Conservation (phyloP, 208 protist genomes). For the Leishmania mexicana region DNA sequence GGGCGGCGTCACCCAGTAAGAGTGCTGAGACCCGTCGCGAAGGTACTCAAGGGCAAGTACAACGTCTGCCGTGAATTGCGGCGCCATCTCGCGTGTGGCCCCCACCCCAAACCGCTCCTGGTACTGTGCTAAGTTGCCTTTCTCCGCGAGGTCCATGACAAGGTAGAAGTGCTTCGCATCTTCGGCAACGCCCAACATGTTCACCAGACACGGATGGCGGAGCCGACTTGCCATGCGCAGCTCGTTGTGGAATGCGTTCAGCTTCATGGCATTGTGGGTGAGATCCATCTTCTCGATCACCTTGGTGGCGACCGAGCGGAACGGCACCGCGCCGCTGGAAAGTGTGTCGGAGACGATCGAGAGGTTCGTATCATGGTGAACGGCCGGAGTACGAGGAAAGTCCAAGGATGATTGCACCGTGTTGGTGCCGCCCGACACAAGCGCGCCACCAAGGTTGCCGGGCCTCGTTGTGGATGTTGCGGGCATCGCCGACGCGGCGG, state of each 20-base stretch:
- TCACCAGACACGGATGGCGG: constrained; percentile 67
- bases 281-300: constrained; percentile 64
- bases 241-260: constrained; percentile 68
- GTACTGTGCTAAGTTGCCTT: constrained; percentile 67
- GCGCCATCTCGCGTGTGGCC: constrained; percentile 62
- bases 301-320: constrained; percentile 77
- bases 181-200: constrained; percentile 69
- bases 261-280: constrained; percentile 35
- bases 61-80: constrained; percentile 77
- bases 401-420: constrained; percentile 12
- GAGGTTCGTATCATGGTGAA: constrained; percentile 13
- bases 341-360: constrained; percentile 17
- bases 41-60: constrained; percentile 85
- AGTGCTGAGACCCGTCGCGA: constrained; percentile 64
- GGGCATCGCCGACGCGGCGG: not conserved
- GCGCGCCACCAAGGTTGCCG: not conserved
- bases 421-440: not conserved
- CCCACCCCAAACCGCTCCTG: constrained; percentile 50
- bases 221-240: constrained; percentile 64
- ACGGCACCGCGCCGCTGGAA: constrained; percentile 25
- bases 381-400: constrained; percentile 9
- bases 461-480: constrained; percentile 5
- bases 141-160: constrained; percentile 85
- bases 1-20: constrained; percentile 39
- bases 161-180: constrained; percentile 55